phyloP scores from a whole-genome alignment of 306 rosid species.

The Quercus robur region DNA sequence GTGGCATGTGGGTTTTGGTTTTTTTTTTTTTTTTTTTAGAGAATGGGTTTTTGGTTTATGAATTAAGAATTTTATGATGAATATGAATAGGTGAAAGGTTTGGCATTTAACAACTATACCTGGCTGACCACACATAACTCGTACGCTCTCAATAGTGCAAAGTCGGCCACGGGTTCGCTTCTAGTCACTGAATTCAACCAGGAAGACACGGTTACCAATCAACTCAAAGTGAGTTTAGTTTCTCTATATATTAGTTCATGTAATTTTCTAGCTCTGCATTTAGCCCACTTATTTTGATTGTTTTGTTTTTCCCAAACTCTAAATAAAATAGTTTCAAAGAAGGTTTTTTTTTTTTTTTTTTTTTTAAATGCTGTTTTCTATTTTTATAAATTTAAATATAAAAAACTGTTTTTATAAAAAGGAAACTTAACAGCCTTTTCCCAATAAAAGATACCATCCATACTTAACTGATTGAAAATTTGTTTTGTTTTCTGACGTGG shows the following conservation, averaged over 20 bases:
- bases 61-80: too few relatives aligned
- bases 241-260: not conserved
- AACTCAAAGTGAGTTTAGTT: constrained; percentile 64
- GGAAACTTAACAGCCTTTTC: too few relatives aligned
- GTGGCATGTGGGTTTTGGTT: not conserved
- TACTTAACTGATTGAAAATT: too few relatives aligned
- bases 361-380: too few relatives aligned
- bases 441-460: too few relatives aligned
- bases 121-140: constrained; percentile 98
- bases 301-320: not conserved
- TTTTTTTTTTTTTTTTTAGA: too few relatives aligned
- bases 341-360: too few relatives aligned
- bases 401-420: too few relatives aligned
- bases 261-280: not conserved
- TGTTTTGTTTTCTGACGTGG: too few relatives aligned
- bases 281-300: not conserved
- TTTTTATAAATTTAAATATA: too few relatives aligned
- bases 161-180: constrained; percentile 58
- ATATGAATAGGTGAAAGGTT: constrained; percentile 51
- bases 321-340: not conserved
- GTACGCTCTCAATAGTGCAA: constrained; percentile 58
- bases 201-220: constrained; percentile 63
- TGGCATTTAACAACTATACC: constrained; percentile 77
- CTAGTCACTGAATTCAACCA: constrained; percentile 72
- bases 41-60: not conserved